phyloP scores from a whole-genome alignment of 164 flowering plant species.

The Platanus orientalis region DNA sequence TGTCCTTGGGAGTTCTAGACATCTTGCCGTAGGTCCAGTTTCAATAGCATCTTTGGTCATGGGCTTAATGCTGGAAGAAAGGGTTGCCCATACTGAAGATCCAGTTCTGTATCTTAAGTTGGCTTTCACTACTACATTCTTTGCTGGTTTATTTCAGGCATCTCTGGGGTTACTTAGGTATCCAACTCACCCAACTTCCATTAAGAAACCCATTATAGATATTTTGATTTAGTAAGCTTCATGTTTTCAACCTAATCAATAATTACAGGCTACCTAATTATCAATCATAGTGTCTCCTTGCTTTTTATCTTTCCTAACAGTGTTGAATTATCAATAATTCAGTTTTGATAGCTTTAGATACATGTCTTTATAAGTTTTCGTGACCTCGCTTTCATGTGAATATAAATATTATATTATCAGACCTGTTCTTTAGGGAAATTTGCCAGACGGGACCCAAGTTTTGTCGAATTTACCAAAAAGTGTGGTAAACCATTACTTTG shows the following conservation, averaged over 20 bases:
- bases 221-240: not conserved
- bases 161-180: constrained; percentile 57
- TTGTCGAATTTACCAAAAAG: too few relatives aligned
- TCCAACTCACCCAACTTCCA: not conserved
- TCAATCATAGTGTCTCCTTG: constrained; percentile 1
- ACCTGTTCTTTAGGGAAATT: too few relatives aligned
- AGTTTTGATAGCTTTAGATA: not conserved
- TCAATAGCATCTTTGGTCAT: constrained; percentile 59
- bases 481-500: too few relatives aligned
- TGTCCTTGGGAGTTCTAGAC: constrained; percentile 57
- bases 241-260: not conserved
- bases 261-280: not conserved
- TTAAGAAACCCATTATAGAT: not conserved
- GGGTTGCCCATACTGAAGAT: constrained; percentile 23
- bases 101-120: constrained; percentile 39
- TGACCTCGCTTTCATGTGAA: too few relatives aligned
- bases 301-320: not conserved
- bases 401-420: too few relatives aligned
- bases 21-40: constrained; percentile 59
- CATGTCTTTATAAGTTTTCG: not conserved
- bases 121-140: constrained; percentile 53
- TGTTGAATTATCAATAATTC: not conserved
- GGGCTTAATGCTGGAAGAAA: constrained; percentile 49
- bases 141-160: constrained; percentile 57
- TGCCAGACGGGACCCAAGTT: too few relatives aligned